Evolutionary conservation across 495 filamentous ascomycete species (phyloP).

Genomic region (Penicillium bovifimosum): DNA sequence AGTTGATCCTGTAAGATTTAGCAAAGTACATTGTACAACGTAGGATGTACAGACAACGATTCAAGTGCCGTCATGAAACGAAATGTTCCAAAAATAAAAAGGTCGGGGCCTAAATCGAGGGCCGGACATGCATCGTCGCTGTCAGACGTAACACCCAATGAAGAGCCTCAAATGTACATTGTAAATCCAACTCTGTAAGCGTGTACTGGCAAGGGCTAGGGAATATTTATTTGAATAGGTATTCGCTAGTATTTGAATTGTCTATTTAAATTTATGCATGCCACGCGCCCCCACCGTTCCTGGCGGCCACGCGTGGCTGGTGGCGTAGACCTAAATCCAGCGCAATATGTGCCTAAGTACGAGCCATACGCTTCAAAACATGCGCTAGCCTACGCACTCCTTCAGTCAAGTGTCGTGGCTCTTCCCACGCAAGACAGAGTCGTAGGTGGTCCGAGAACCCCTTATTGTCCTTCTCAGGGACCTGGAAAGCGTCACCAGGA

Average conservation of each 20-base stretch:
- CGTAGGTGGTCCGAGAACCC: slow-evolving; percentile 53
- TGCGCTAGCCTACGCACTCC: slow-evolving; percentile 58
- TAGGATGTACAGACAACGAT: too few relatives aligned
- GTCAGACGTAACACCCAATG: background rate
- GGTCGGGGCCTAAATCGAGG: background rate
- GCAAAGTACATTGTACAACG: too few relatives aligned
- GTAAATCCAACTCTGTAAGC: background rate
- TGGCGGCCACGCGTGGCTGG: background rate
- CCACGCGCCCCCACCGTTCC: background rate
- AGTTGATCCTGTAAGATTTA: too few relatives aligned
- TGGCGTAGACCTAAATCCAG: background rate
- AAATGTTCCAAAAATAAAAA: background rate
- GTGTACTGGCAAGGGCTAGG: background rate
- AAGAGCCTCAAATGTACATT: background rate
- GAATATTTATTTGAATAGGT: too few relatives aligned
- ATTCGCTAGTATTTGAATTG: too few relatives aligned
- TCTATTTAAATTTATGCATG: background rate
- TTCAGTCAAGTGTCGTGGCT: slow-evolving; percentile 59
- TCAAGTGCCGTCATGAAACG: background rate
- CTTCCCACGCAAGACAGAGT: slow-evolving; percentile 73
- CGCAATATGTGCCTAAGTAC: background rate
- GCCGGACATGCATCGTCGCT: too few relatives aligned
- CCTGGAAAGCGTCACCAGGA: slow-evolving; percentile 61
- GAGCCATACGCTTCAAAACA: slow-evolving; percentile 17
- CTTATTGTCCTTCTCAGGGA: slow-evolving; percentile 47